Conservation (phyloP, 768 basidiomycete species). For the Sarcodon sp. region DNA sequence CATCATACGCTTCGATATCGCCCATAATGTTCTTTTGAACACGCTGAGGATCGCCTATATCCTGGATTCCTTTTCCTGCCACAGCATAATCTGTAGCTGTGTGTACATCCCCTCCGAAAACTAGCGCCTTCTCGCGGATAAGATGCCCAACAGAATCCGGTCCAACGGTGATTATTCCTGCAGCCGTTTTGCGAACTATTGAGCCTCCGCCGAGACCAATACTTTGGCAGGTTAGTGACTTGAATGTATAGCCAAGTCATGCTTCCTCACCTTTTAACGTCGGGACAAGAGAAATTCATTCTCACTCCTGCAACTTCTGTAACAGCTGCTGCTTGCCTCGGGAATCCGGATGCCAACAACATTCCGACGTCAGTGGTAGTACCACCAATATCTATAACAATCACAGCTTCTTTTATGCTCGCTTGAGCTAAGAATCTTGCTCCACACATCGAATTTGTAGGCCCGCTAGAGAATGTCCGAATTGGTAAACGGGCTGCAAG, state of each 20-base stretch:
- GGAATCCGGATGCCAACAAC: constrained; percentile 45
- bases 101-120: constrained; percentile 43
- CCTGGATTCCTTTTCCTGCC: constrained; percentile 15
- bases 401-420: constrained; percentile 12
- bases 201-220: constrained; percentile 59
- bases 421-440: constrained; percentile 44
- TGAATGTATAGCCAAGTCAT: constrained; percentile 14
- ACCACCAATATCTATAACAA: constrained; percentile 54
- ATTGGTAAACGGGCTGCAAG: constrained; percentile 46
- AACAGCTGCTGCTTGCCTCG: constrained; percentile 50
- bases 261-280: constrained; percentile 20
- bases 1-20: constrained; percentile 21
- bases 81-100: constrained; percentile 55
- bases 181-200: constrained; percentile 12
- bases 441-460: constrained; percentile 62
- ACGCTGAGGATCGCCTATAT: constrained; percentile 14
- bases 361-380: constrained; percentile 58
- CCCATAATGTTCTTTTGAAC: constrained; percentile 10
- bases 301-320: constrained; percentile 48
- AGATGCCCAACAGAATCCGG: constrained; percentile 55
- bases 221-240: constrained; percentile 14
- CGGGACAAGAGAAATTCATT: constrained; percentile 50
- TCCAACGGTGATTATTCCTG: constrained; percentile 34
- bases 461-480: constrained; percentile 34
- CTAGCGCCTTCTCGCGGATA: constrained; percentile 31